phyloP scores from a whole-genome alignment of 148 eudicot genomes.

The Mesembryanthemum crystallinum region DNA sequence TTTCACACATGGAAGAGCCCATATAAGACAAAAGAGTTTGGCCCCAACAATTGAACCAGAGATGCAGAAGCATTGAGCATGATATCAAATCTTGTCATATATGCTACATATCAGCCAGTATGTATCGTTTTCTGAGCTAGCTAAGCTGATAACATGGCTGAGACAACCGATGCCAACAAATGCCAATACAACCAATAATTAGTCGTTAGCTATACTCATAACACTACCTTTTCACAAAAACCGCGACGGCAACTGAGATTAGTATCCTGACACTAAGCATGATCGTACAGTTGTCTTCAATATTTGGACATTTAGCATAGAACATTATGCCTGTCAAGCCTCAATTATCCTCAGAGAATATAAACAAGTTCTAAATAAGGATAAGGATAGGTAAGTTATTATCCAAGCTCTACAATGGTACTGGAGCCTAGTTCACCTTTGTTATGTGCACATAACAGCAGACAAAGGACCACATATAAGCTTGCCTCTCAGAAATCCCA shows the following conservation, averaged over 20 bases:
- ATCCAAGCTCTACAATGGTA: not conserved
- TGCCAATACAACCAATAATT: too few species aligned
- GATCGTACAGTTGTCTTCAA: not conserved
- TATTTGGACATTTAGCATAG: not conserved
- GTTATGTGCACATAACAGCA: not conserved
- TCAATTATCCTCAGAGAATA: not conserved
- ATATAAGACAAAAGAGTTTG: not conserved
- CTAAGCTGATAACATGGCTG: too few species aligned
- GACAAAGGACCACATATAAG: not conserved
- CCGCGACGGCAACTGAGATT: too few species aligned
- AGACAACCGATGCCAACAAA: too few species aligned
- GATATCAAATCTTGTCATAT: too few species aligned
- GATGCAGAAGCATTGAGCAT: not conserved
- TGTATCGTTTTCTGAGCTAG: too few species aligned
- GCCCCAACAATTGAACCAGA: too few species aligned
- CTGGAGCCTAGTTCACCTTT: not conserved
- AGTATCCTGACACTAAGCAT: not conserved
- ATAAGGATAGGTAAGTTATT: not conserved
- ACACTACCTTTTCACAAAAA: too few species aligned
- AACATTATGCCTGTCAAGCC: not conserved
- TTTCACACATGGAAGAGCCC: not conserved
- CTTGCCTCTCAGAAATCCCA: conserved; percentile 10
- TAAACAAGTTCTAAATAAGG: not conserved
- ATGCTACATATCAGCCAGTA: too few species aligned
- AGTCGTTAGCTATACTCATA: too few species aligned